phyloP scores from a whole-genome alignment of 805 yeast genomes.

The Kurtzmaniella cleridarum region DNA sequence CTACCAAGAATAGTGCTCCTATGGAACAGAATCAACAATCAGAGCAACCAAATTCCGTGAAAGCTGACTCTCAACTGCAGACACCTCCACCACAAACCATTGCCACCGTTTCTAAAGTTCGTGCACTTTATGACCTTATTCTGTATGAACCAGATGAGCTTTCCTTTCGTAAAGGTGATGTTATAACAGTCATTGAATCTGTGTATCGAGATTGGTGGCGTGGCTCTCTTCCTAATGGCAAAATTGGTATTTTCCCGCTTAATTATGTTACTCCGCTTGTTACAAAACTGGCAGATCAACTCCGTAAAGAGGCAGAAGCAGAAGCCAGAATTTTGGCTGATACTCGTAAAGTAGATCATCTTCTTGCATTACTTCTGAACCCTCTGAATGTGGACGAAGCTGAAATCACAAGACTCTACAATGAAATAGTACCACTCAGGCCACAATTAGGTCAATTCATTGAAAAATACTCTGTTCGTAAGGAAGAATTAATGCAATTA shows the following conservation, averaged over 20 bases:
- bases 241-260: constrained; percentile 83
- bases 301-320: constrained; percentile 41
- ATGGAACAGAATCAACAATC: constrained; percentile 22
- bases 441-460: constrained; percentile 69
- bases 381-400: constrained; percentile 47
- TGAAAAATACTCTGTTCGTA: constrained; percentile 70
- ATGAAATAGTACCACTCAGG: constrained; percentile 65
- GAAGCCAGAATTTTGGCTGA: constrained; percentile 53
- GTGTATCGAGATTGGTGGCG: constrained; percentile 96
- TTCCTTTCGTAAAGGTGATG: constrained; percentile 81
- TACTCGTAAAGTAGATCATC: constrained; percentile 57
- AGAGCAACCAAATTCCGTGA: constrained; percentile 9
- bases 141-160: constrained; percentile 83
- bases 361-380: constrained; percentile 48
- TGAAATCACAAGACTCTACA: constrained; percentile 64
- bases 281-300: constrained; percentile 58
- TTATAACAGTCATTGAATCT: constrained; percentile 79
- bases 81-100: constrained; percentile 23
- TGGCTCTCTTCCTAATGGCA: constrained; percentile 73
- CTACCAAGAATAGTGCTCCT: constrained; percentile 12
- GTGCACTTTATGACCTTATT: constrained; percentile 77
- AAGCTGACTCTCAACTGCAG: constrained; percentile 9
- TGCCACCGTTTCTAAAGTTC: constrained; percentile 56
- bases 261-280: constrained; percentile 82
- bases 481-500: constrained; percentile 70